These are phyloP conservation scores for Tricholoma sp. DNA, from an alignment of 768 basidiomycete species.

Conservation along the genomic window DNA sequence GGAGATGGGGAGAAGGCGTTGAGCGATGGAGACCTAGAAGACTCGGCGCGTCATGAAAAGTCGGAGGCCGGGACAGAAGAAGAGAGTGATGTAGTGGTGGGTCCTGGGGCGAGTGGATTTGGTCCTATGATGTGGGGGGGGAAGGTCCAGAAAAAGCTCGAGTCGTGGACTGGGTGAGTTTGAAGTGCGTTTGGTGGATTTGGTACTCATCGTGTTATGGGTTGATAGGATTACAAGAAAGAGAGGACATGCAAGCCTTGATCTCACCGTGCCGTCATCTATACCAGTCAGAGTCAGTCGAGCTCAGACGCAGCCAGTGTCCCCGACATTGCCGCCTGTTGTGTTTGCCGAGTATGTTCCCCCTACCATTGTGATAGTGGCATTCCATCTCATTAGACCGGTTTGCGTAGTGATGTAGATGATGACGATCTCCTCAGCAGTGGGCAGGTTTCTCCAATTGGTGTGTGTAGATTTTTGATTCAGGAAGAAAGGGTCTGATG, in stretches of 20 bases:
- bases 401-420: slow-evolving; percentile 21
- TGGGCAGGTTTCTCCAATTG: slow-evolving; percentile 68
- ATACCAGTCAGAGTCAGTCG: slow-evolving; percentile 4
- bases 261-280: slow-evolving; percentile 10
- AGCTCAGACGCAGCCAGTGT: slow-evolving; percentile 18
- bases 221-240: slow-evolving; percentile 20
- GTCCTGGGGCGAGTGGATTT: slow-evolving; percentile 18
- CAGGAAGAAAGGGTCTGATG: neutral
- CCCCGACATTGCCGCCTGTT: slow-evolving; percentile 30
- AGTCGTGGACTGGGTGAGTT: slow-evolving; percentile 39
- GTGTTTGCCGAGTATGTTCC: slow-evolving; percentile 24
- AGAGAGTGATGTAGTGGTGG: slow-evolving; percentile 32
- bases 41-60: slow-evolving; percentile 14
- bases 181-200: neutral
- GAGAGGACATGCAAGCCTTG: slow-evolving; percentile 16
- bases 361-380: neutral
- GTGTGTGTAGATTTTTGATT: slow-evolving; percentile 30
- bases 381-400: neutral
- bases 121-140: slow-evolving; percentile 39
- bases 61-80: slow-evolving; percentile 36
- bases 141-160: slow-evolving; percentile 38
- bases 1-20: slow-evolving; percentile 18
- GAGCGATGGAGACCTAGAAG: slow-evolving; percentile 40
- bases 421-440: slow-evolving; percentile 75
- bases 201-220: neutral